Conservation (phyloP, 164 flowering plant species). For the Vitis rotundifolia region DNA sequence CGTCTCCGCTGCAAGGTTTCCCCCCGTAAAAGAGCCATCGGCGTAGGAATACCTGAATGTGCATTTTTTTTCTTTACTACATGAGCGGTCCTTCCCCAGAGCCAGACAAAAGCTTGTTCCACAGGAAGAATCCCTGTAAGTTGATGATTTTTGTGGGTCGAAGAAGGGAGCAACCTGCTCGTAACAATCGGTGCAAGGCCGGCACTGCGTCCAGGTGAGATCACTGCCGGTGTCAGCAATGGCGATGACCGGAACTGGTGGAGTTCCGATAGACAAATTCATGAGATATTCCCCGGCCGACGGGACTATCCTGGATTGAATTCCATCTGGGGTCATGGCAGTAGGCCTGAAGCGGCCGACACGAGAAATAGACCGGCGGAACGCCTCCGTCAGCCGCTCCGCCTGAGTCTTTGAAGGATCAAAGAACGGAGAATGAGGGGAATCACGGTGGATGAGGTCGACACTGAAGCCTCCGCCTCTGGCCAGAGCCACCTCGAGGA, state of each 20-base stretch:
- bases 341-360: constrained; percentile 6
- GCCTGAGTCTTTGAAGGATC: constrained; percentile 20
- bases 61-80: no score
- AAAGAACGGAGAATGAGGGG: constrained; percentile 40
- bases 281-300: constrained; percentile 33
- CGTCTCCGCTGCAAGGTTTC: constrained; percentile 40
- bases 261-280: constrained; percentile 39
- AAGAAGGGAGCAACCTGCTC: constrained; percentile 35
- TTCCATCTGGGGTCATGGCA: no score
- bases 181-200: constrained; percentile 37
- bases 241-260: constrained; percentile 23
- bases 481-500: not conserved
- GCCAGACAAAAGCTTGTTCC: not conserved
- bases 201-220: constrained; percentile 51
- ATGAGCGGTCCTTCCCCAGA: no score
- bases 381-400: constrained; percentile 20
- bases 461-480: constrained; percentile 28
- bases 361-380: constrained; percentile 30
- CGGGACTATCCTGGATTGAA: no score
- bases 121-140: constrained; percentile 42
- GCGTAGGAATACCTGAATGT: constrained; percentile 20
- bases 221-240: constrained; percentile 58
- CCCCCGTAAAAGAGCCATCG: constrained; percentile 35
- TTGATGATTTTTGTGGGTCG: constrained; percentile 26
- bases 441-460: constrained; percentile 49